phyloP scores from a whole-genome alignment of 148 eudicot genomes.

The Spergularia bocconei region DNA sequence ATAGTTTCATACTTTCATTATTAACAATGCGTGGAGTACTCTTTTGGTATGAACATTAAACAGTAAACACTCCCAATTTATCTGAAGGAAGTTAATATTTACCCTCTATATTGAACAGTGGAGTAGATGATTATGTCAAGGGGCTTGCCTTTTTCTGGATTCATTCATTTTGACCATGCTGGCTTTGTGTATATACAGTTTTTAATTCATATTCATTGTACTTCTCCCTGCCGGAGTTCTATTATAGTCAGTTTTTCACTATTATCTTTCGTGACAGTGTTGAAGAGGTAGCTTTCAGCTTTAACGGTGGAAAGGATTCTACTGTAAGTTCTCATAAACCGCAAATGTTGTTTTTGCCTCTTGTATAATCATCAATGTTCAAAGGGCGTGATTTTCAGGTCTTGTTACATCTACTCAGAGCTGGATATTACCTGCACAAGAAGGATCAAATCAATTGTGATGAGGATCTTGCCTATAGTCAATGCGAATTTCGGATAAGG shows the following conservation, averaged over 20 bases:
- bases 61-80: no score
- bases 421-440: slow-evolving; percentile 72
- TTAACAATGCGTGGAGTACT: neutral
- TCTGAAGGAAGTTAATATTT: no score
- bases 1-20: neutral
- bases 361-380: neutral
- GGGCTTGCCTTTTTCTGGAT: neutral
- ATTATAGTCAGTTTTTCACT: neutral
- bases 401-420: slow-evolving; percentile 87
- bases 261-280: slow-evolving; percentile 45
- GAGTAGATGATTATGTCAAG: neutral
- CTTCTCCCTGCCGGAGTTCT: neutral
- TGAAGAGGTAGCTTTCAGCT: slow-evolving; percentile 96
- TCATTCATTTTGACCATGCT: slow-evolving; percentile 3
- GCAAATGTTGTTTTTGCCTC: slow-evolving; percentile 1
- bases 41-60: neutral
- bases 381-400: slow-evolving; percentile 45
- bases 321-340: slow-evolving; percentile 56
- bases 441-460: slow-evolving; percentile 33
- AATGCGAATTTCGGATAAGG: slow-evolving; percentile 63
- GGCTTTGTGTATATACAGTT: neutral
- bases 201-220: neutral
- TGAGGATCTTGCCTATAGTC: slow-evolving; percentile 36
- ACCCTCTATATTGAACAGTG: no score
- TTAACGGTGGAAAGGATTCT: slow-evolving; percentile 99